phyloP scores from a whole-genome alignment of 2,329 filamentous ascomycete genomes.

The Aureobasidium namibiae region DNA sequence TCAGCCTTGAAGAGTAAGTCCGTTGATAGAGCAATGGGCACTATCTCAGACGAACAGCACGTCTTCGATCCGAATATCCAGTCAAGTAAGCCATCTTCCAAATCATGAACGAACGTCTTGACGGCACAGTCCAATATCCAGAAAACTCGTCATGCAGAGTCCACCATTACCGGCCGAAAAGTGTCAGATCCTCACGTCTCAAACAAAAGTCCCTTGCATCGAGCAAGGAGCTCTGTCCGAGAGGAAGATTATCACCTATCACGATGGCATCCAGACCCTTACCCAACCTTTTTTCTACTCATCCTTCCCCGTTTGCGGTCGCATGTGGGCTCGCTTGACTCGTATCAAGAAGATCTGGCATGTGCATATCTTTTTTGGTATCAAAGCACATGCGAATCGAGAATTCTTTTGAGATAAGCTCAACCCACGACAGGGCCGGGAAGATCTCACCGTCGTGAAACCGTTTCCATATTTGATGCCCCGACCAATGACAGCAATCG shows the following conservation, averaged over 20 bases:
- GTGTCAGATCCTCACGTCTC: background rate
- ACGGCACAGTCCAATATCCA: background rate
- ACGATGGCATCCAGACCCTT: background rate
- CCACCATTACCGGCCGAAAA: background rate
- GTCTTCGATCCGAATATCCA: background rate
- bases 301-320: background rate
- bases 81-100: background rate
- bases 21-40: background rate
- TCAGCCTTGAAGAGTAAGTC: background rate
- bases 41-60: background rate
- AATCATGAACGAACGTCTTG: background rate
- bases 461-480: background rate
- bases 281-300: background rate
- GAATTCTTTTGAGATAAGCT: background rate
- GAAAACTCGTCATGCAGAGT: background rate
- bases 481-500: background rate
- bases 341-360: background rate
- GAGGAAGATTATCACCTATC: background rate
- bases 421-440: background rate
- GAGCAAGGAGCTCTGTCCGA: background rate
- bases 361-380: conserved; percentile 8
- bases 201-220: background rate
- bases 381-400: background rate
- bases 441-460: background rate
- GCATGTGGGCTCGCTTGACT: background rate